phyloP scores from a whole-genome alignment of 2,329 filamentous ascomycete species.

The Penicillium sp. region DNA sequence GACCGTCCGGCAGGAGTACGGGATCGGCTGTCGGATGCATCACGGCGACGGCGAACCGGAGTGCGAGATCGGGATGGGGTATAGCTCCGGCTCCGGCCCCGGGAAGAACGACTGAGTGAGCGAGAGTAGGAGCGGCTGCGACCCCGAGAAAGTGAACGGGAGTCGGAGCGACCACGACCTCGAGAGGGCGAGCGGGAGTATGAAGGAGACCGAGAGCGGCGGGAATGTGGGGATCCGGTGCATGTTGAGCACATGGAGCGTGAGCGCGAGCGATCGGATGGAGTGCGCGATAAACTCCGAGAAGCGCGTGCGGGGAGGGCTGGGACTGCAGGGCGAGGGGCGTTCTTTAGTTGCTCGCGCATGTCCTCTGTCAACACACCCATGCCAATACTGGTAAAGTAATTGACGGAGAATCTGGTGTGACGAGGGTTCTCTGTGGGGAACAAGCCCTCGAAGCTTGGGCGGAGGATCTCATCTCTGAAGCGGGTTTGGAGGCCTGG shows the following conservation, averaged over 20 bases:
- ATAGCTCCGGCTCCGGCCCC: constrained; percentile 37
- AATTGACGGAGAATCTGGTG: constrained; percentile 97
- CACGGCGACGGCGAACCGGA: constrained; percentile 32
- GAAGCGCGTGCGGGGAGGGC: constrained; percentile 60
- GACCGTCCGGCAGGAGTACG: constrained; percentile 25
- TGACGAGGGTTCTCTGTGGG: constrained; percentile 86
- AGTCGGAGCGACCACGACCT: constrained; percentile 31
- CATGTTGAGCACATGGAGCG: constrained; percentile 51
- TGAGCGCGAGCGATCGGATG: constrained; percentile 67
- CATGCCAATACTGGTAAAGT: constrained; percentile 98
- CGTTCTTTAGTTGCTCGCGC: constrained; percentile 85
- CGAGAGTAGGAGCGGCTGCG: constrained; percentile 36
- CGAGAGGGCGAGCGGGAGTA: constrained; percentile 40
- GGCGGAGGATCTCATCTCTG: constrained; percentile 74
- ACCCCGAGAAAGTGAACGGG: constrained; percentile 36
- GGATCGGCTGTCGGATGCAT: constrained; percentile 37
- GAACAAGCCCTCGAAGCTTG: constrained; percentile 83
- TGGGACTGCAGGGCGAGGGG: constrained; percentile 79
- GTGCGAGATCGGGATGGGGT: constrained; percentile 41
- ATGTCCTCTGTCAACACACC: constrained; percentile 91
- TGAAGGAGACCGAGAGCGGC: constrained; percentile 46
- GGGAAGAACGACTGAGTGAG: constrained; percentile 34
- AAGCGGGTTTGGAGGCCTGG: constrained; percentile 74
- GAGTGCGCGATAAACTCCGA: constrained; percentile 68
- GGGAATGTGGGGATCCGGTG: constrained; percentile 34